Conservation (phyloP, 1,284 basidiomycete genomes). For the Microbotryum scabiosae region DNA sequence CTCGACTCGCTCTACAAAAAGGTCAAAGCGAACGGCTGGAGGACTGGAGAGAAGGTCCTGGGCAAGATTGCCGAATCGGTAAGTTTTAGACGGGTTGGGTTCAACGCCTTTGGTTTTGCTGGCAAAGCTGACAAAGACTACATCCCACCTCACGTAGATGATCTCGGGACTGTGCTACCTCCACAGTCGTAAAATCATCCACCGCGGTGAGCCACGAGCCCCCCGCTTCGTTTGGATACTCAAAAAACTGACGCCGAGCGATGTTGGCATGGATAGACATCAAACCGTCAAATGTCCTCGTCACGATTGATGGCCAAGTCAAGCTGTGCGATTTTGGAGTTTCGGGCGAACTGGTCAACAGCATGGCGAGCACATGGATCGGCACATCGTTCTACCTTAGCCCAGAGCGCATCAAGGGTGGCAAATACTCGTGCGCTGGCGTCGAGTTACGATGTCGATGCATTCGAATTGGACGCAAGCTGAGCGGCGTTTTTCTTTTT, state of each 20-base stretch:
- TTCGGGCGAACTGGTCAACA: slow-evolving; percentile 86
- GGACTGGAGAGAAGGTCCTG: slow-evolving; percentile 84
- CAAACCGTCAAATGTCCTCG: slow-evolving; percentile 90
- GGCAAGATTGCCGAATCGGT: slow-evolving; percentile 87
- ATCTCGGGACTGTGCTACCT: slow-evolving; percentile 87
- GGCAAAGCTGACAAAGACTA: neutral
- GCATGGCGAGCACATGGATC: slow-evolving; percentile 87
- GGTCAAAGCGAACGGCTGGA: slow-evolving; percentile 64
- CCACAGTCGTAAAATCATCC: slow-evolving; percentile 83
- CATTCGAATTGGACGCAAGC: neutral
- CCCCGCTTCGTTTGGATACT: neutral
- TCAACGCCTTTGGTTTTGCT: slow-evolving; percentile 1
- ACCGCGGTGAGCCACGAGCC: slow-evolving; percentile 48
- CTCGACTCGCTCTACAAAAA: slow-evolving; percentile 79
- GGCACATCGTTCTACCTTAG: slow-evolving; percentile 98
- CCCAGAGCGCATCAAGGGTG: slow-evolving; percentile 84
- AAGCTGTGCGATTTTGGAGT: slow-evolving; percentile 96
- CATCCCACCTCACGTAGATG: slow-evolving; percentile 49
- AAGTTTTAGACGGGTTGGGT: slow-evolving; percentile 35
- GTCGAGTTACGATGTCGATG: neutral
- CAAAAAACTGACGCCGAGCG: neutral
- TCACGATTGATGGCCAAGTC: slow-evolving; percentile 76
- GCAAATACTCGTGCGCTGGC: slow-evolving; percentile 61
- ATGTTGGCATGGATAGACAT: slow-evolving; percentile 45
- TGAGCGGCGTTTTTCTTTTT: neutral